Evolutionary conservation across 768 basidiomycete genomes (phyloP), one percentile per base, ranked within the genome.

Genomic region (Pleurotus pulmonarius): DNA sequence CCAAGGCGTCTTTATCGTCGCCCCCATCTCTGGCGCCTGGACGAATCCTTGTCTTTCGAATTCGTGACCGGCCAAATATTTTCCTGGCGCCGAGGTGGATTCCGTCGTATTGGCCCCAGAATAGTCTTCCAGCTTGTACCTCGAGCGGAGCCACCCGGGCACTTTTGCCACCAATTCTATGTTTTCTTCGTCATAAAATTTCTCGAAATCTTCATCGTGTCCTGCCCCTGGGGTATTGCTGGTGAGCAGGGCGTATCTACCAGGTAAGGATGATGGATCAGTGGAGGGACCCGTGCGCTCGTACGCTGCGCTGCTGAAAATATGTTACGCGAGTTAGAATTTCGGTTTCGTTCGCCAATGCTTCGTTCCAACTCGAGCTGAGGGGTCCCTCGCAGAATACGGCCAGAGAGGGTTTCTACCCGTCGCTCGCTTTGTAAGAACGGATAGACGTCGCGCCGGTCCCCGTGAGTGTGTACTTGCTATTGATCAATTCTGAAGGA

Each of bases 101-200:
- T 3, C n/a, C n/a, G n/a, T 22, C 11, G 15, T 16, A 5, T 44
- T 3, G n/a, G 20, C 41, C 34, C 64, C 58, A 4, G 43, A 41
- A 13, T 48, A 25, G 12, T 54, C 58, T 15, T 63, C 40, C 5
- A 73, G 60, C 46, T 59, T 63, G 58, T 63, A 73, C n/a, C 66
- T 60, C 15, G 60, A 59, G 25, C 70, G 60, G 24, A 68, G 57
- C 59, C 69, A 73, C n/a, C 72, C 71, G 22, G 67, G 66, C 5
- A 67, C 64, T 41, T 67, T 66, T 16, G 61, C 61, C 37, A 70
- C 25, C 52, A 65, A 34, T 8, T 25, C 53, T 18, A 69, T 59
- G 55, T 72, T 70, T 44, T 71, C 68, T 40, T 65, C 65, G 9
- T 56, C 58, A 58, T 71, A 73, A 67, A 69, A 74, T 44, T 56